Base-by-base conservation (phyloP, 148 eudicot genomes). In the Salicornia ramosissima region DNA sequence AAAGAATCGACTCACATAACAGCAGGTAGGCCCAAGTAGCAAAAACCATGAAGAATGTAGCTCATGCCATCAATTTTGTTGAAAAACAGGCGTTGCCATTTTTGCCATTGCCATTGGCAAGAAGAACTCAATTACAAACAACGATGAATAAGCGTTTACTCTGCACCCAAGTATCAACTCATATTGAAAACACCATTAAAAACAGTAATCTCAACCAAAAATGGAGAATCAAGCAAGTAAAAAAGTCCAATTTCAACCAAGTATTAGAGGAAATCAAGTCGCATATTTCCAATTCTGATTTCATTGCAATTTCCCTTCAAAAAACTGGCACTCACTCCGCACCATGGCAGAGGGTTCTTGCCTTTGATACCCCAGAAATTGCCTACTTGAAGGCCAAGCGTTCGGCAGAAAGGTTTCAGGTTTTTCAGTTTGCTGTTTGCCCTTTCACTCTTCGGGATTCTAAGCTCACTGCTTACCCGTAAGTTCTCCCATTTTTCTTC, bases 361-460 rank as follows among this genome's bases (percentile, higher is more conserved):
- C 86, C 13, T 71, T 95, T 36, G 99, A 91, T 58, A 89, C 97
- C 25, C 64, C 81, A 1, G 84, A 89, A 31, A 87, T 77, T 1
- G 90, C 94, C 21, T 91, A 95, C 53, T 62, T 82, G 45, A 95
- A 95, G 74, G 82, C 93, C 25, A 91, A 84, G 52, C 83, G 73
- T 64, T 80, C 90, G 1, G 94, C 97, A 14, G 87, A 91, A 70
- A 69, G 79, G 55, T 95, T 91, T 72, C 91, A 85, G 80, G 69
- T 95, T 5, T 65, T 95, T 64, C 97, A 91, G 86, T 87, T 95
- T 60, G 90, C 93, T n/a, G 75, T 87, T 24, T 95, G 97, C 75
- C 96, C 97, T 43, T 95, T 91, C 34, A 82, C 84, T 22, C 47
- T 89, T 26, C 74, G 59, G 78, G 87, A 64, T 74, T 82, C 89